Conservation (phyloP, 139 green algal genomes). For the Medakamo hakoo region DNA sequence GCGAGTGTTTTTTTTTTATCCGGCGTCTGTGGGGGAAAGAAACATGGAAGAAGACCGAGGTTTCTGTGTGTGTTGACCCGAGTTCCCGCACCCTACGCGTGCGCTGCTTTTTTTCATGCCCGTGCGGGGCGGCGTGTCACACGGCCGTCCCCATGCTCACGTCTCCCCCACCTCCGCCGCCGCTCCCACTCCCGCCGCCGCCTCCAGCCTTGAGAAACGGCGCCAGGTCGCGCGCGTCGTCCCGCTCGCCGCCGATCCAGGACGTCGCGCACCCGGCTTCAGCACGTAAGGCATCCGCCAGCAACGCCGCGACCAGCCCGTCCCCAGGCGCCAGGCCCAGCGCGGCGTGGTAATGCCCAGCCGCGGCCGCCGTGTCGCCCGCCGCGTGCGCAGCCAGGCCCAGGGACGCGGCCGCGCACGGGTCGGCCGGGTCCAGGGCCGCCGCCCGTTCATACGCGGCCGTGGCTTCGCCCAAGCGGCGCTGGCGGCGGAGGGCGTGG, state of each 20-base stretch:
- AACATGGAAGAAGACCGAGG: neutral
- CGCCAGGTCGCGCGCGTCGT: neutral
- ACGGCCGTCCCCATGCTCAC: too few species aligned
- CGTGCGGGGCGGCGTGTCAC: too few species aligned
- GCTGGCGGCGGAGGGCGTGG: conserved; percentile 71
- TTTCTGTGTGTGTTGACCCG: too few species aligned
- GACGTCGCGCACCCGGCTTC: neutral
- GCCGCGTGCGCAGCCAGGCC: conserved; percentile 64
- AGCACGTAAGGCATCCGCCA: conserved; percentile 43
- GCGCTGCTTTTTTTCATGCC: too few species aligned
- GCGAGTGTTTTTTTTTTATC: neutral
- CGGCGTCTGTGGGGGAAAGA: neutral
- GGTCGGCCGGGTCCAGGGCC: conserved; percentile 26
- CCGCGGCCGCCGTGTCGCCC: conserved; percentile 36
- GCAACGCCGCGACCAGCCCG: conserved; percentile 59
- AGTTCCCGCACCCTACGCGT: too few species aligned
- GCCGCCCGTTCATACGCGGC: conserved; percentile 45
- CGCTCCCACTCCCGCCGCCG: too few species aligned
- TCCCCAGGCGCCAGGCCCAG: conserved; percentile 62
- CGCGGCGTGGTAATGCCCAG: conserved; percentile 75
- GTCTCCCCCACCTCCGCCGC: neutral
- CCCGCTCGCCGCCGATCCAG: neutral
- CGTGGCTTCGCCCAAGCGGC: conserved; percentile 27
- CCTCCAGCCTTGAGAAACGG: neutral
- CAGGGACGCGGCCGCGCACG: conserved; percentile 55